phyloP scores from a whole-genome alignment of 192 early-diverging fungal genomes.

The Gryganskiella cystojenkinii region DNA sequence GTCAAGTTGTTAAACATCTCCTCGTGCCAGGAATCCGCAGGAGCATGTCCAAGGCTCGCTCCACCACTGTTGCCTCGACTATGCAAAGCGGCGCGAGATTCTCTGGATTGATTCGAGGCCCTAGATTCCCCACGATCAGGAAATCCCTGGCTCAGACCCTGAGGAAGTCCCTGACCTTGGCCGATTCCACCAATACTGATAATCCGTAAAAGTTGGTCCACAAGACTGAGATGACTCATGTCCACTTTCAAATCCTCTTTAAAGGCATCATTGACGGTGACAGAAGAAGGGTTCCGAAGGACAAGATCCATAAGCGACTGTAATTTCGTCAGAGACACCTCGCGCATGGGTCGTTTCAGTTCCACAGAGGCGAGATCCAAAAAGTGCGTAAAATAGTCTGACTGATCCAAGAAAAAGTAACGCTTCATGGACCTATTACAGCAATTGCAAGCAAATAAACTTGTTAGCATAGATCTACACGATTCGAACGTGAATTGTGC shows the following conservation, averaged over 20 bases:
- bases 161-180: conserved; percentile 8
- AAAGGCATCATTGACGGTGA: conserved; percentile 80
- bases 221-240: conserved; percentile 66
- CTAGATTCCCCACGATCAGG: conserved; percentile 22
- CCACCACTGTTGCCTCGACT: conserved; percentile 33
- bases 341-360: conserved; percentile 74
- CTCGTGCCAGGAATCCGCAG: conserved; percentile 40
- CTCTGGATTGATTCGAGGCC: conserved; percentile 7
- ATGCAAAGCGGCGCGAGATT: conserved; percentile 4
- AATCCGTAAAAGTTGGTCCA: conserved; percentile 80
- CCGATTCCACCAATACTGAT: conserved; percentile 74
- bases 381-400: conserved; percentile 95
- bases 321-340: conserved; percentile 78
- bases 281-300: conserved; percentile 87
- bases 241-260: conserved; percentile 90
- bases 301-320: conserved; percentile 90
- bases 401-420: conserved; percentile 92
- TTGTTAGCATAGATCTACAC: not conserved
- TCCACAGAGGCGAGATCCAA: conserved; percentile 87
- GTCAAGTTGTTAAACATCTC: conserved; percentile 1
- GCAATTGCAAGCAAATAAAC: not conserved
- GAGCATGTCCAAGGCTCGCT: not conserved
- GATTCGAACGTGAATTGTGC: not conserved
- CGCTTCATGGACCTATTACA: conserved; percentile 86
- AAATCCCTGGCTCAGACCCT: conserved; percentile 42